These are phyloP conservation scores for Cubamyces sp. DNA, from an alignment of 768 basidiomycete species.

Conservation along the genomic window DNA sequence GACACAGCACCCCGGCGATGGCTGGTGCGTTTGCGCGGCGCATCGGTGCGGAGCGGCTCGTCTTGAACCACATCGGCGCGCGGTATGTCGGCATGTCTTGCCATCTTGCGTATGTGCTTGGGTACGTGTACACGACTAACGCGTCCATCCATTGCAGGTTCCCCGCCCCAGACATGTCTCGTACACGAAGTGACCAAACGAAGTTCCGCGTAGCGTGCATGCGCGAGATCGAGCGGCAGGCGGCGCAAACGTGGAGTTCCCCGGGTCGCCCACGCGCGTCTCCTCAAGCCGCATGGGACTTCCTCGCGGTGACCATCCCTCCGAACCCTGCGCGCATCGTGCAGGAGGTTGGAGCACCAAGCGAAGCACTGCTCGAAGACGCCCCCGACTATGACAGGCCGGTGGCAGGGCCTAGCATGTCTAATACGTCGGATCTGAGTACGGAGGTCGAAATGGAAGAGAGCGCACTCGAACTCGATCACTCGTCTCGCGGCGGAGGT, in stretches of 20 bases:
- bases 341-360: not conserved
- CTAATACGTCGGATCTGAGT: not conserved
- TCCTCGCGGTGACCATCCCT: constrained; percentile 29
- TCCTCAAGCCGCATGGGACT: constrained; percentile 62
- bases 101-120: no score
- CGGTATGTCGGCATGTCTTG: constrained; percentile 46
- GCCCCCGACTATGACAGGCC: no score
- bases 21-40: constrained; percentile 74
- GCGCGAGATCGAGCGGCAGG: constrained; percentile 38
- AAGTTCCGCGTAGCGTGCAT: constrained; percentile 30
- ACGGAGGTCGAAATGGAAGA: constrained; percentile 7
- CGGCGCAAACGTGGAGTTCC: constrained; percentile 32
- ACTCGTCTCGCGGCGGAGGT: not conserved
- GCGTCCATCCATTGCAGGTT: no score
- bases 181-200: constrained; percentile 4
- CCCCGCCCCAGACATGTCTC: constrained; percentile 28
- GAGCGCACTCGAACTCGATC: not conserved
- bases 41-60: constrained; percentile 61
- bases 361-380: not conserved
- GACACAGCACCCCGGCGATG: constrained; percentile 80
- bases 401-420: not conserved
- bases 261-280: constrained; percentile 30
- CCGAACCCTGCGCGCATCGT: constrained; percentile 19
- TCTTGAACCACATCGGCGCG: constrained; percentile 79
- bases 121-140: no score